Base-by-base conservation (phyloP, 306 rosid species). In the Adenanthera pavonina region DNA sequence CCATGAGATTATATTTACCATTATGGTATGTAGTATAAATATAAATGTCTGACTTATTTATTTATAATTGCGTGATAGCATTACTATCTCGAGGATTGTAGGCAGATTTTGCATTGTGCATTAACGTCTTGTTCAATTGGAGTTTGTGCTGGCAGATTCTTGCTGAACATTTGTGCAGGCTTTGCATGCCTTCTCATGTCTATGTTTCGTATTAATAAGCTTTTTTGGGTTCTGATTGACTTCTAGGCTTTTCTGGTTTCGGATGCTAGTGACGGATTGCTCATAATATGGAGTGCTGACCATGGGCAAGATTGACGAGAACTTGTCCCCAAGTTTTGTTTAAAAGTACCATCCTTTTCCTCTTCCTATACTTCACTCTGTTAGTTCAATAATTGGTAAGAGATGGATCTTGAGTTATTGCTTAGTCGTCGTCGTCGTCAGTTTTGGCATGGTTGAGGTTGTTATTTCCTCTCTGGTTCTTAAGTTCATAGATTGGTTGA, bases 211-310 rank as follows among this genome's bases (percentile, higher is more conserved):
- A 46, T 74, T 57, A 53, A 25, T 56, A 64, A 57, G 68, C 57
- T 83, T 66, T 43, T 68, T 38, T n/a, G 33, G 49, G 38, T 77
- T 85, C 25, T 80, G 75, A 74, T 74, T 75, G 77, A 81, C 69
- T 76, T 81, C 84, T 86, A 95, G 99, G 94, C 96, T 70, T 94
- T 93, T 86, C 74, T 96, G 85, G 97, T 96, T 75, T 96, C 99
- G 0, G 99, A 98, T 62, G 98, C 92, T 81, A 96, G 88, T 87
- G 99, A 96, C 84, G 99, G 98, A 62, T 84, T 96, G 88, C 97
- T 96, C 78, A 89, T 96, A 80, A 82, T 93, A 70, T 96, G 99
- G 99, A 96, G 94, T 89, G 98, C 98, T 3, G 99, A 96, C 87
- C 97, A 96, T 60, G 84, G 91, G 76, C 99, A 90, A 82, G 98